phyloP scores from a whole-genome alignment of 2,329 filamentous ascomycete species.

The Monosporascus cannonballus region DNA sequence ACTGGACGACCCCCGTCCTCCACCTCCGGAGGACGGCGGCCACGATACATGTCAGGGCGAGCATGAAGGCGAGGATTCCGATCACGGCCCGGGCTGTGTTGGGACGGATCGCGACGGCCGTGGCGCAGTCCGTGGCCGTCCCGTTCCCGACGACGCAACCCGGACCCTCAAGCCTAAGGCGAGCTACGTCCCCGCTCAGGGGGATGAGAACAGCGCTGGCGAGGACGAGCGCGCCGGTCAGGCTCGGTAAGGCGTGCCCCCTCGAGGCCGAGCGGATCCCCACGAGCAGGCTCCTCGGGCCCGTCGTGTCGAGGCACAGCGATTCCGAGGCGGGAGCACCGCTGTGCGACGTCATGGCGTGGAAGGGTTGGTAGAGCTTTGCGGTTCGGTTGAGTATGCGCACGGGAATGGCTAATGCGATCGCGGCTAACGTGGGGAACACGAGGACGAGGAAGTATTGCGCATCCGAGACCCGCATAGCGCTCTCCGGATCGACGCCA shows the following conservation, averaged over 20 bases:
- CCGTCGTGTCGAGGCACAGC: constrained; percentile 34
- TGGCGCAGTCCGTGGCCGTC: not conserved
- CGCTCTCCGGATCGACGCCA: constrained; percentile 4
- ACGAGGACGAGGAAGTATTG: constrained; percentile 31
- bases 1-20: constrained; percentile 13
- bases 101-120: not conserved
- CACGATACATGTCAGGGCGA: not conserved
- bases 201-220: constrained; percentile 31
- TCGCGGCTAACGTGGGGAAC: constrained; percentile 29
- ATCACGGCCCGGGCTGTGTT: not conserved
- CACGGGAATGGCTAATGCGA: constrained; percentile 29
- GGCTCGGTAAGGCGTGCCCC: constrained; percentile 29
- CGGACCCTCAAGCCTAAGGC: constrained; percentile 29
- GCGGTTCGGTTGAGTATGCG: constrained; percentile 30
- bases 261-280: constrained; percentile 28
- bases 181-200: constrained; percentile 34
- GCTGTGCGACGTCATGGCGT: constrained; percentile 29
- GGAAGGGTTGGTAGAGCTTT: constrained; percentile 35
- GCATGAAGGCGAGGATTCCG: not conserved
- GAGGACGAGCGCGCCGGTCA: constrained; percentile 30
- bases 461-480: constrained; percentile 18
- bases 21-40: not conserved
- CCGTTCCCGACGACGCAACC: constrained; percentile 16
- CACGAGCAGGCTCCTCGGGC: constrained; percentile 27
- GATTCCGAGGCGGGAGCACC: constrained; percentile 36